Evolutionary conservation across 139 green algal species (phyloP).

Genomic region (Trebouxia sp.): DNA sequence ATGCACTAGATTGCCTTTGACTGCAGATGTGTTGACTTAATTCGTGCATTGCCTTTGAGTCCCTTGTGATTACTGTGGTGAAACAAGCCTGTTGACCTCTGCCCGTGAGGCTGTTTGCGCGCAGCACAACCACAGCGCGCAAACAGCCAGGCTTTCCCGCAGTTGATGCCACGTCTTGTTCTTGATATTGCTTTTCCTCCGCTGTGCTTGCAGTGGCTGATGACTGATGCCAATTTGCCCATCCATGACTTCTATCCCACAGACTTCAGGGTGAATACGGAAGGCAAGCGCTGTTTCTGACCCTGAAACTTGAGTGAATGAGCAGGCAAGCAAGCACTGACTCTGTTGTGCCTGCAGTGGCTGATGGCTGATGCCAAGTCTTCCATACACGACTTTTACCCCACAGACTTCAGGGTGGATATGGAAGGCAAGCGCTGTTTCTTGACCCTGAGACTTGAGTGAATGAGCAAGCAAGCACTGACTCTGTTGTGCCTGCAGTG

Average conservation of each 20-base stretch:
- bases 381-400: constrained; percentile 89
- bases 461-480: background rate
- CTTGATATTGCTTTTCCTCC: too few relatives aligned
- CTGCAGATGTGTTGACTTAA: too few relatives aligned
- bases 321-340: background rate
- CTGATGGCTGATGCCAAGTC: constrained; percentile 78
- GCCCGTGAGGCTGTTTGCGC: too few relatives aligned
- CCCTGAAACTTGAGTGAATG: background rate
- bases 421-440: constrained; percentile 92
- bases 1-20: background rate
- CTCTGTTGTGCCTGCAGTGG: too few relatives aligned
- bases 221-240: constrained; percentile 73
- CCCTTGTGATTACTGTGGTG: too few relatives aligned
- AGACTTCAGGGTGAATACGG: constrained; percentile 81
- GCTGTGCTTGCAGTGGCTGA: constrained; percentile 66
- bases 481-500: constrained; percentile 14
- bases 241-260: constrained; percentile 88
- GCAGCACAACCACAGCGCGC: too few relatives aligned
- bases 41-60: too few relatives aligned
- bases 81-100: too few relatives aligned
- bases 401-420: constrained; percentile 77
- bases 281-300: constrained; percentile 94
- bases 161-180: too few relatives aligned
- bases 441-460: too few relatives aligned
- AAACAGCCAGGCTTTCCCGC: too few relatives aligned